phyloP scores from a whole-genome alignment of 2,329 filamentous ascomycete genomes.

The Aquanectria penicillioides region DNA sequence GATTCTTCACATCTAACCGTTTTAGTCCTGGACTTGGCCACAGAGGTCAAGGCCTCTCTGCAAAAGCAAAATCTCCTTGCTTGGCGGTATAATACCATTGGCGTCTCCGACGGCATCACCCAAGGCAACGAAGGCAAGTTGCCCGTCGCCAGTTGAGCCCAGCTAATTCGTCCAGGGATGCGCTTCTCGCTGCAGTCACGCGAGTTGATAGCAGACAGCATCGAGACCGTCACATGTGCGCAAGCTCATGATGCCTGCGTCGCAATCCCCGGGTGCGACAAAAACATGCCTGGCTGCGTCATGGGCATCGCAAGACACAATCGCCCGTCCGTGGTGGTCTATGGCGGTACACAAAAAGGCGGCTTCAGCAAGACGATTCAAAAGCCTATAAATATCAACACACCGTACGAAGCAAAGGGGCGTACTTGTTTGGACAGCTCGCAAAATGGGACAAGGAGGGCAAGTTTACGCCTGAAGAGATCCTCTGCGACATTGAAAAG shows the following conservation, averaged over 20 bases:
- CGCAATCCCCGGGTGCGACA: constrained; percentile 11
- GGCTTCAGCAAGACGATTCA: neutral
- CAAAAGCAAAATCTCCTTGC: neutral
- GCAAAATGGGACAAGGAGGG: constrained; percentile 1
- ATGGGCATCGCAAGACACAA: constrained; percentile 14
- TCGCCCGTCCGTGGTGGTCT: constrained; percentile 5
- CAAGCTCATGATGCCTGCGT: constrained; percentile 12
- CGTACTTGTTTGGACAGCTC: neutral
- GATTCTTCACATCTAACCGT: neutral
- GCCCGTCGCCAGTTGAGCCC: too few relatives aligned
- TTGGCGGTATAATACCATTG: constrained; percentile 17
- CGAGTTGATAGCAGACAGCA: constrained; percentile 12
- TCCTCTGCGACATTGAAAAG: constrained; percentile 29
- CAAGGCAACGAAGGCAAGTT: constrained; percentile 4
- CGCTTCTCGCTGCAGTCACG: constrained; percentile 14
- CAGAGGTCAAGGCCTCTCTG: neutral
- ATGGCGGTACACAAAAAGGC: constrained; percentile 3
- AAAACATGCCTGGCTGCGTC: constrained; percentile 17
- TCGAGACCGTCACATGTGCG: constrained; percentile 10
- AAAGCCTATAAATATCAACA: constrained; percentile 12
- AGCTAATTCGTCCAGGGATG: too few relatives aligned
- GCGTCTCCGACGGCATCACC: constrained; percentile 15
- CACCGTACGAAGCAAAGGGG: constrained; percentile 4
- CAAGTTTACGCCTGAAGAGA: neutral
- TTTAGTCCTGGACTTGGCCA: neutral